Base-by-base conservation (phyloP, 1,284 basidiomycete species). In the Coniferiporia weirii region DNA sequence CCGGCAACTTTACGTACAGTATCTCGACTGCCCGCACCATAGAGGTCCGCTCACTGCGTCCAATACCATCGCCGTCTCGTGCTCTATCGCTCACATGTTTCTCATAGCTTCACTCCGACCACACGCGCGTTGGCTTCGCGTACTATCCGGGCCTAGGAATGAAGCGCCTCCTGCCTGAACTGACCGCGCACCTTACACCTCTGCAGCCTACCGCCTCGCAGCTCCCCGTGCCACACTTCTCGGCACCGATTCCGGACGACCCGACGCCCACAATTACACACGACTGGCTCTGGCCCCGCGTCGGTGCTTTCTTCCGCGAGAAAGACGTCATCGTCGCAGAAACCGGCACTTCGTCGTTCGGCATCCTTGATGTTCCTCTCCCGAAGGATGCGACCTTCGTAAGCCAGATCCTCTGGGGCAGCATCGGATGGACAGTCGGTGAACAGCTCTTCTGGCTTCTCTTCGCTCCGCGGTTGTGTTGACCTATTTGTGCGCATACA, bases 241-340 rank as follows among this genome's bases (percentile, higher is more conserved):
- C 75, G 13, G 66, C 84, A 0, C 84, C 86, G 0, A 54, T 77
- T 32, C 80, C 84, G 64, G 69, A 70, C n/a, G 71, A 72, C 59
- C 69, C 78, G 22, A 46, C 55, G 6, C 54, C 53, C 15, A 67
- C 67, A 6, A 88, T 95, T 67, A 82, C 84, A 2, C 94, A 96
- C 60, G 73, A 79, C 5, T 92, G 84, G 79, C 82, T 98, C 69
- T 98, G 95, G 95, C 90, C 91, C 0, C 81, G 88, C 38, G 70
- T 97, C 53, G 83, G 84, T 13, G 70, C 79, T 62, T 97, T 95
- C 79, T 91, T 98, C 77, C 74, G 76, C 64, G 73, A 82, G 36
- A 77, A 82, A 61, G 93, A 95, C 70, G 82, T 95, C 52, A 82
- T 96, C 64, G 73, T 96, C 52, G 84, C 89, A 0, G 93, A 96